A percentile compares a stretch with the other conserved stretches of the same genome.
phyloP scores from a whole-genome alignment of 2,329 filamentous ascomycete species.

The Sporothrix sp. region DNA sequence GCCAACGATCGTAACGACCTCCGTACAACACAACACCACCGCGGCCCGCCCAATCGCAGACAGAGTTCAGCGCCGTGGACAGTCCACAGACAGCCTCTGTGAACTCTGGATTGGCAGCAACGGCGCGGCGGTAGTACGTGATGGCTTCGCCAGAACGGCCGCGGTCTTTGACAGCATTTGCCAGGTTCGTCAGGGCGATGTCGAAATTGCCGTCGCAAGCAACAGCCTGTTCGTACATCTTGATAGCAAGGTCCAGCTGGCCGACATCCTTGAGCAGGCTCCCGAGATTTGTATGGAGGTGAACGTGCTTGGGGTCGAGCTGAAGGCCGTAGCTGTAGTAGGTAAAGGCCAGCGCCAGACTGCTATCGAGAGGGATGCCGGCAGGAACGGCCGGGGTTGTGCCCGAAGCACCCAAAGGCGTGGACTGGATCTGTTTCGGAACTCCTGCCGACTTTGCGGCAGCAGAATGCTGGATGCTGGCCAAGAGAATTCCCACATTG shows the following conservation, averaged over 20 bases:
- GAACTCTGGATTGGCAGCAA: slow-evolving; percentile 87
- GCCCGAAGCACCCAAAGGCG: no score
- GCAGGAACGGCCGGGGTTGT: slow-evolving; percentile 43
- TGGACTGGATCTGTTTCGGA: slow-evolving; percentile 9
- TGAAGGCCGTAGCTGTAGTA: slow-evolving; percentile 94
- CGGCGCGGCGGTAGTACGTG: slow-evolving; percentile 79
- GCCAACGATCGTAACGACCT: slow-evolving; percentile 78
- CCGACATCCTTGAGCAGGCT: slow-evolving; percentile 95
- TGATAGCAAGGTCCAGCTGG: slow-evolving; percentile 80
- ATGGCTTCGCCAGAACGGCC: slow-evolving; percentile 90
- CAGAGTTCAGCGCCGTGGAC: slow-evolving; percentile 89
- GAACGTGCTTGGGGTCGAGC: slow-evolving; percentile 81
- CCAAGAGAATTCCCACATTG: slow-evolving; percentile 94
- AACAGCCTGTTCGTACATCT: slow-evolving; percentile 95
- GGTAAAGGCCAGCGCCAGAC: slow-evolving; percentile 74
- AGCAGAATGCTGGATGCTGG: slow-evolving; percentile 70
- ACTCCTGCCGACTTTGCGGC: background rate
- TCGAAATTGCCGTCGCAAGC: slow-evolving; percentile 89
- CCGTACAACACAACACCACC: slow-evolving; percentile 71
- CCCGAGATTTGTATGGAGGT: slow-evolving; percentile 92
- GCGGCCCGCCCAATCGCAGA: slow-evolving; percentile 87
- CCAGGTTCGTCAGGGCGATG: slow-evolving; percentile 90
- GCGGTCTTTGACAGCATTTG: slow-evolving; percentile 95
- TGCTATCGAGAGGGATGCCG: slow-evolving; percentile 76
- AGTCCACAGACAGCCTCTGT: slow-evolving; percentile 94